Conservation (phyloP, 805 yeast species). For the Ogataea minuta region DNA sequence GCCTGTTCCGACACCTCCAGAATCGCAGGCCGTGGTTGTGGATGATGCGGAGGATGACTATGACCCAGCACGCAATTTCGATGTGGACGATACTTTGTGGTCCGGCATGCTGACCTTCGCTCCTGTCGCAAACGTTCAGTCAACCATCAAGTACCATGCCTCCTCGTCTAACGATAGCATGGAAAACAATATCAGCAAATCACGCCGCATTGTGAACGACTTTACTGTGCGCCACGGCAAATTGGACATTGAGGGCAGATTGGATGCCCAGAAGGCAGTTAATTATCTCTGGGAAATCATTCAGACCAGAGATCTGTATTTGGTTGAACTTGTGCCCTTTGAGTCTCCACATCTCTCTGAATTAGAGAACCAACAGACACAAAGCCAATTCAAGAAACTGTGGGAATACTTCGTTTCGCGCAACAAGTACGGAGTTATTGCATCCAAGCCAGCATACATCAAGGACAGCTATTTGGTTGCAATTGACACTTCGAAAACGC, state of each 20-base stretch:
- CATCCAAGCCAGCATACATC: conserved; percentile 46
- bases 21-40: conserved; percentile 12
- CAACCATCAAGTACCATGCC: conserved; percentile 16
- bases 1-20: conserved; percentile 18
- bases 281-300: conserved; percentile 50
- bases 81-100: conserved; percentile 22
- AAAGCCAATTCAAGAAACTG: conserved; percentile 31
- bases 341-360: conserved; percentile 21
- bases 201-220: conserved; percentile 20
- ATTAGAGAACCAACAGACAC: conserved; percentile 26
- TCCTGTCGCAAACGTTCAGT: conserved; percentile 17
- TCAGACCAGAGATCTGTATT: conserved; percentile 49
- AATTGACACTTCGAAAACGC: conserved; percentile 16
- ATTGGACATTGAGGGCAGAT: conserved; percentile 60
- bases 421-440: conserved; percentile 59
- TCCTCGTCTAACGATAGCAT: conserved; percentile 14
- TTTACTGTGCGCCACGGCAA: conserved; percentile 12
- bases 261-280: conserved; percentile 53
- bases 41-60: conserved; percentile 15
- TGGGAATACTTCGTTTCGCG: conserved; percentile 47
- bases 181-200: conserved; percentile 12
- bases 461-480: conserved; percentile 63
- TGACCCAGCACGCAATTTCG: conserved; percentile 27
- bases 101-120: conserved; percentile 23
- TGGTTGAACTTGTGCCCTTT: conserved; percentile 42